Conservation (phyloP, 2,329 filamentous ascomycete genomes). For the Coniochaeta ligniaria region DNA sequence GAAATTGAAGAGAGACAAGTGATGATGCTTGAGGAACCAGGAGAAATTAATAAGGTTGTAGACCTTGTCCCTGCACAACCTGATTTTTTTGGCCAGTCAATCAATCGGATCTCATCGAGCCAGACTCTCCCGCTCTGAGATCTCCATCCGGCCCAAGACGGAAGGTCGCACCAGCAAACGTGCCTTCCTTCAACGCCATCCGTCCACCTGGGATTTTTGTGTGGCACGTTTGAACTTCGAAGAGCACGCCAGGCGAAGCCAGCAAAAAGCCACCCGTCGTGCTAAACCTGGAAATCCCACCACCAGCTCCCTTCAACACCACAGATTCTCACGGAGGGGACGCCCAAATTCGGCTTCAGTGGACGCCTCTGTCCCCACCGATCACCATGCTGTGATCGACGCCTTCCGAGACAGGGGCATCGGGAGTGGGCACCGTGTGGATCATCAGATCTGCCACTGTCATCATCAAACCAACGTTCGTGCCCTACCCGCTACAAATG, state of each 20-base stretch:
- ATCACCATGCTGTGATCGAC: background rate
- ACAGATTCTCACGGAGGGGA: background rate
- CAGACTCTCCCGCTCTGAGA: background rate
- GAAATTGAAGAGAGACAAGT: background rate
- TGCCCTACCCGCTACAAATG: background rate
- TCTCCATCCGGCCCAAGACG: background rate
- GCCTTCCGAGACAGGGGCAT: background rate
- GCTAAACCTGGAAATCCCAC: background rate
- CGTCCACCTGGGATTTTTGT: background rate
- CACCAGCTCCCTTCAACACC: background rate
- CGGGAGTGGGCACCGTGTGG: background rate
- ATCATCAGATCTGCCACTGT: background rate
- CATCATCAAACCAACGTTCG: background rate
- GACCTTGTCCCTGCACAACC: background rate
- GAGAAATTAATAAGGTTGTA: conserved; percentile 2
- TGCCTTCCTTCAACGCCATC: background rate
- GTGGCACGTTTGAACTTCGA: background rate
- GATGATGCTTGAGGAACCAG: background rate
- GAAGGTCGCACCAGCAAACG: background rate
- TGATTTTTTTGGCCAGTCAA: background rate
- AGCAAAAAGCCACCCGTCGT: background rate
- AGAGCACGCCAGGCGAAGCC: background rate
- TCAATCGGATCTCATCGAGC: background rate
- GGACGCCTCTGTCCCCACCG: background rate
- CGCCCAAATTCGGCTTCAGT: background rate